Percentiles rank a stretch among this genome's conserved stretches.
phyloP scores from a whole-genome alignment of 2,329 filamentous ascomycete species.

The Sphaerulina populicola region DNA sequence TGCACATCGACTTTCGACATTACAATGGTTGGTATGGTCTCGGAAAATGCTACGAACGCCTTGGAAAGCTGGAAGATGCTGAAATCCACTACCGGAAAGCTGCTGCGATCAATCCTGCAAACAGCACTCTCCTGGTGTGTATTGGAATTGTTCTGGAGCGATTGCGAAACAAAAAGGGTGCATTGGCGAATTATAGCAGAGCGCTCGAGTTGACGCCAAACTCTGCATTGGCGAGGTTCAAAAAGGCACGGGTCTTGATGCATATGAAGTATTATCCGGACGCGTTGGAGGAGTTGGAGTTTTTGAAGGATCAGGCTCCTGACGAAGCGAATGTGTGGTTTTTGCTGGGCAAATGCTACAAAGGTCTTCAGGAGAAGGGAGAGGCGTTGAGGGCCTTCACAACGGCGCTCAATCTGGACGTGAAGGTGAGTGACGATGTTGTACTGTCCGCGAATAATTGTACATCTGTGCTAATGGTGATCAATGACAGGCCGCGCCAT shows the following conservation, averaged over 20 bases:
- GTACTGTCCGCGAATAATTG: constrained; percentile 6
- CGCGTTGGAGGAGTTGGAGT: constrained; percentile 72
- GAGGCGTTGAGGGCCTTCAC: constrained; percentile 90
- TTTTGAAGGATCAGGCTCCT: constrained; percentile 83
- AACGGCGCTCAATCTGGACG: constrained; percentile 87
- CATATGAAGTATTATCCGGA: constrained; percentile 60
- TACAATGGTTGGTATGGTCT: constrained; percentile 98
- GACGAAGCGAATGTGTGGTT: constrained; percentile 97
- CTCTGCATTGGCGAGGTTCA: constrained; percentile 78
- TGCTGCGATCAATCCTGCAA: constrained; percentile 82
- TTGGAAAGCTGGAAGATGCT: constrained; percentile 58
- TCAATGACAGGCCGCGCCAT: constrained; percentile 62
- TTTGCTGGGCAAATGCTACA: constrained; percentile 69
- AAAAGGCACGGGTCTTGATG: constrained; percentile 82
- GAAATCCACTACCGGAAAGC: constrained; percentile 86
- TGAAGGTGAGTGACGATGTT: constrained; percentile 59
- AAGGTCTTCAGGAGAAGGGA: constrained; percentile 52
- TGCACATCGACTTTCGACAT: constrained; percentile 77
- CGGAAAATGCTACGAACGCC: constrained; percentile 56
- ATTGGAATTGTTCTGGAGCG: constrained; percentile 83
- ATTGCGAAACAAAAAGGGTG: constrained; percentile 69
- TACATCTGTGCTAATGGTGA: background rate
- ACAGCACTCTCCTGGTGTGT: constrained; percentile 83
- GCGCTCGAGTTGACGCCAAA: constrained; percentile 75
- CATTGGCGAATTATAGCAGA: constrained; percentile 70